Base-by-base conservation (phyloP, 2,329 filamentous ascomycete genomes). In the Fusarium sarcochroum region DNA sequence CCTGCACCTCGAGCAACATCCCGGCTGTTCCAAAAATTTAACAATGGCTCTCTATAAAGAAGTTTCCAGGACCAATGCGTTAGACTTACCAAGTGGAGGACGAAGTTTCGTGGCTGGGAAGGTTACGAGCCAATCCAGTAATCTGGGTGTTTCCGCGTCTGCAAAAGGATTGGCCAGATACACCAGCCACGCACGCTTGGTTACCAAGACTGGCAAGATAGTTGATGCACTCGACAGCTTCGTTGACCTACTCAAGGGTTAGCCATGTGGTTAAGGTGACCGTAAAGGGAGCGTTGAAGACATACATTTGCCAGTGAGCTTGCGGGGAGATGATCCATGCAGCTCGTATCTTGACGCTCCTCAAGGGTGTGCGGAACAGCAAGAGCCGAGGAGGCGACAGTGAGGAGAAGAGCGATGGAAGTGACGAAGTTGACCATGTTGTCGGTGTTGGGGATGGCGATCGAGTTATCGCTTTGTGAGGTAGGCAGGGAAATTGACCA, bases 71-170 rank as follows among this genome's bases (percentile, higher is more conserved):
- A 17, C 17, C 14, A 1, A 17, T 7, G 32, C 11, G 21, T 2
- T 17, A 14, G n/a, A 49, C 57, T 45, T 6, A 63, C 59, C 57
- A 66, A 14, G 57, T 20, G 10, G 63, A 52, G 11, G 57, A 48
- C 8, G 63, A 13, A 3, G 54, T 66, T 15, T 25, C 20, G 23
- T 42, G 27, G 1, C 17, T 34, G 23, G 32, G 37, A 3, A 61
- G 41, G 1, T 30, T 23, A 18, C 14, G 14, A 17, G 63, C 23
- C 0, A 66, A 9, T 0, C 63, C 63, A 14, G 57, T 63, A 17
- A 66, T 66, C 38, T 66, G 63, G 1, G 63, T 66, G 23, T 66
- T 25, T 34, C 63, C 63, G 2, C 63, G 63, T 13, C 63, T 21
- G 18, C 63, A 66, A n/a, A 49, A 66, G 2, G 57, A 57, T 3